Percentiles rank a stretch among this genome's conserved stretches.
Evolutionary conservation across 225 moss, liverwort and hornwort genomes (phyloP).

Genomic region (Antitrichia curtipendula): DNA sequence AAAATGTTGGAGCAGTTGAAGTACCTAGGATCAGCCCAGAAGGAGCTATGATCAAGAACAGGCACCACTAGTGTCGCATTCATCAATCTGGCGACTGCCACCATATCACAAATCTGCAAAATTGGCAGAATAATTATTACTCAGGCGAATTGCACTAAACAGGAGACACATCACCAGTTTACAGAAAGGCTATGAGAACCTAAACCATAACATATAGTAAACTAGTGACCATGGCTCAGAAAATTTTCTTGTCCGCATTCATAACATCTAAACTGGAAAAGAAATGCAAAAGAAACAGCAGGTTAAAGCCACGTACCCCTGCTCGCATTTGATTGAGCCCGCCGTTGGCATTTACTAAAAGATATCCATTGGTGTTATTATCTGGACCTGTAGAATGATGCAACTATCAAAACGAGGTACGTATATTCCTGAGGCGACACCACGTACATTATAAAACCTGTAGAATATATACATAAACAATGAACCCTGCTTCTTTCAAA

Average conservation of each 20-base stretch:
- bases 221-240: not conserved
- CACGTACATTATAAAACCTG: not conserved
- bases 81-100: constrained; percentile 82
- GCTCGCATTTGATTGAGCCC: constrained; percentile 94
- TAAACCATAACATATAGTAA: not conserved
- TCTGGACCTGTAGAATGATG: not conserved
- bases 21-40: constrained; percentile 93
- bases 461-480: too few species aligned
- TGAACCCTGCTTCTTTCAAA: not conserved
- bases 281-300: not conserved
- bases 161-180: not conserved
- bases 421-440: not conserved
- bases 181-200: not conserved
- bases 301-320: constrained; percentile 37
- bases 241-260: not conserved
- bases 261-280: not conserved
- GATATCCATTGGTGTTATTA: constrained; percentile 59
- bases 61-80: constrained; percentile 80
- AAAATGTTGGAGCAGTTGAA: not conserved
- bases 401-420: not conserved
- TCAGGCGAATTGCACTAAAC: not conserved
- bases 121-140: not conserved
- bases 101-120: constrained; percentile 92
- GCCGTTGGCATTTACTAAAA: constrained; percentile 85
- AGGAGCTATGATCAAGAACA: constrained; percentile 80